Base-by-base conservation (phyloP, 1,284 basidiomycete species). In the Ustilago lituana region DNA sequence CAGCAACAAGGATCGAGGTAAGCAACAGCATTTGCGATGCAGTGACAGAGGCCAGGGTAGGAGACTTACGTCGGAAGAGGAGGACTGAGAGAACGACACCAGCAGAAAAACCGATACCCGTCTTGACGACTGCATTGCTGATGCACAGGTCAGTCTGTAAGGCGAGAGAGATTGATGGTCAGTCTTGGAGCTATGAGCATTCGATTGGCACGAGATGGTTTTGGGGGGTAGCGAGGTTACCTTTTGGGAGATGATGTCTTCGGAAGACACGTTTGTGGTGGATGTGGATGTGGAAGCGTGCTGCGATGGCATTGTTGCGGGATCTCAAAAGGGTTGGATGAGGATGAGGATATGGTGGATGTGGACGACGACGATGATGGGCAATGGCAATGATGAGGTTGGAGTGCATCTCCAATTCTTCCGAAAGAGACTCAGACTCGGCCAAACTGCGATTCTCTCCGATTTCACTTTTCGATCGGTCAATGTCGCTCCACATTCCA, bases 51-150 rank as follows among this genome's bases (percentile, higher is more conserved):
- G 26, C 11, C 9, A 20, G n/a, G 5, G 9, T 22, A 17, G 9
- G 5, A 19, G 32, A 90, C 94, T 85, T 79, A 98, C 95, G 89
- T 83, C 90, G 89, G 89, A 98, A 97, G 82, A 97, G 86, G 71
- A 98, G 88, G 67, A 97, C 95, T 38, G 93, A 96, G 32, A 92
- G 89, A 57, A 98, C 89, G 60, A 98, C 92, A 81, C 95, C 95
- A 40, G 89, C 90, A 78, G 93, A 90, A 84, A 98, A 94, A 61
- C 95, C 95, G 74, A 98, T 88, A 76, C 94, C 94, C 62, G 94
- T 94, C 84, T 83, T 83, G 52, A 85, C 85, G 71, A 86, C 74
- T 35, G 84, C 77, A 79, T 85, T 85, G 54, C 84, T 84, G 53
- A 86, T 79, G 83, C 85, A 77, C 22, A 65, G 59, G 55, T 66